Percentiles rank a stretch among this genome's conserved stretches.
Conservation (phyloP, 2,329 filamentous ascomycete genomes). For the Cercospora sp. region DNA sequence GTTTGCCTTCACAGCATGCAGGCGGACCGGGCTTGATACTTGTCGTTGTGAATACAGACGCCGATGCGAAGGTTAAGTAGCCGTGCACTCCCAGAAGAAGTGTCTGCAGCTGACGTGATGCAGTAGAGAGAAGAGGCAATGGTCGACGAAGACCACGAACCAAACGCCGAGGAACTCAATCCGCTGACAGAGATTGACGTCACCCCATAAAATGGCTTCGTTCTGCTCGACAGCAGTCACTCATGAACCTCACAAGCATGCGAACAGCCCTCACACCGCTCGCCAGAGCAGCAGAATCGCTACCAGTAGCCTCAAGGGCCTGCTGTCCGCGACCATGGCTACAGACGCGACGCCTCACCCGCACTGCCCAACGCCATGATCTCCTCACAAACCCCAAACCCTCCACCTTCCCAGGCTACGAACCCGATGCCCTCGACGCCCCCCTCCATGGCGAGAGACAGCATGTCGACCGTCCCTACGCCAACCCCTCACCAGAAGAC, state of each 20-base stretch:
- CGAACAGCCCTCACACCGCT: constrained; percentile 17
- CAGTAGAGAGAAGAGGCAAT: neutral
- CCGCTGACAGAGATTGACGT: neutral
- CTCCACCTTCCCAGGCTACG: constrained; percentile 30
- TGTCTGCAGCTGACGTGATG: neutral
- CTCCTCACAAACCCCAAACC: constrained; percentile 37
- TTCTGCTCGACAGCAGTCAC: neutral
- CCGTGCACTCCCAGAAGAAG: neutral
- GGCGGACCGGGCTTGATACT: neutral
- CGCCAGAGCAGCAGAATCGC: constrained; percentile 3
- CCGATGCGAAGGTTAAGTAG: neutral
- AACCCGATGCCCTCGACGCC: constrained; percentile 33
- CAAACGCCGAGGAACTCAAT: neutral
- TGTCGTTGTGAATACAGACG: neutral
- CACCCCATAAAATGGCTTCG: neutral
- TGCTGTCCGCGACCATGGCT: constrained; percentile 5
- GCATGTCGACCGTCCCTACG: constrained; percentile 27
- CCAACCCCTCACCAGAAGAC: constrained; percentile 32
- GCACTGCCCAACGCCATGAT: constrained; percentile 2
- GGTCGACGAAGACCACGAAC: neutral
- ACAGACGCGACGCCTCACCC: neutral
- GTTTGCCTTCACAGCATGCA: neutral
- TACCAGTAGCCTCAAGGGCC: neutral
- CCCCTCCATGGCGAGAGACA: constrained; percentile 22
- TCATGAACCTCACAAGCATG: constrained; percentile 18